These are phyloP conservation scores for Verticillium tricorpus DNA, from an alignment of 2,329 filamentous ascomycete species.

Conservation along the genomic window DNA sequence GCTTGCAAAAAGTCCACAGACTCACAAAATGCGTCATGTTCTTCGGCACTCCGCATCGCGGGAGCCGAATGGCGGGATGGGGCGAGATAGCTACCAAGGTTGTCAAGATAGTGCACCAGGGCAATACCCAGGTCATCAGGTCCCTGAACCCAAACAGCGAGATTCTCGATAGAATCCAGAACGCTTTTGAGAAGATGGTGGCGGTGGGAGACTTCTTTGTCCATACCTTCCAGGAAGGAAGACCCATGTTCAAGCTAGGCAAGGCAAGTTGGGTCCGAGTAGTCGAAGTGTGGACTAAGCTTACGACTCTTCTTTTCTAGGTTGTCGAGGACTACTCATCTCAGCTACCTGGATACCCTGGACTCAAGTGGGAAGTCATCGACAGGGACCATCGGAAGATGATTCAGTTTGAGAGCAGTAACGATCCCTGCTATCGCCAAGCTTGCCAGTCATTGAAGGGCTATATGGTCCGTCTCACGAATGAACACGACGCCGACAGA, in stretches of 20 bases:
- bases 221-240: slow-evolving; percentile 1
- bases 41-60: background rate
- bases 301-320: background rate
- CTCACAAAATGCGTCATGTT: slow-evolving; percentile 2
- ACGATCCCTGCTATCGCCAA: background rate
- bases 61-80: slow-evolving; percentile 1
- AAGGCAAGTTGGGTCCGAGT: background rate
- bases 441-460: background rate
- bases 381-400: slow-evolving; percentile 1
- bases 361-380: slow-evolving; percentile 1
- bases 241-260: background rate
- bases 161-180: background rate
- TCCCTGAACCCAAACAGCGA: background rate
- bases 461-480: background rate
- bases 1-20: background rate
- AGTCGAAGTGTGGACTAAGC: background rate
- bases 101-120: background rate
- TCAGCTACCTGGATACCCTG: background rate
- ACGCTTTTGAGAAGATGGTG: slow-evolving; percentile 1
- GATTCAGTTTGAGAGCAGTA: background rate
- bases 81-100: slow-evolving; percentile 1
- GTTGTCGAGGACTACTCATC: slow-evolving; percentile 1
- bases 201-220: slow-evolving; percentile 1
- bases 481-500: background rate
- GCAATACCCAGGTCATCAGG: background rate